These are phyloP conservation scores for Neurospora discreta DNA, from an alignment of 495 filamentous ascomycete species.

Conservation along the genomic window DNA sequence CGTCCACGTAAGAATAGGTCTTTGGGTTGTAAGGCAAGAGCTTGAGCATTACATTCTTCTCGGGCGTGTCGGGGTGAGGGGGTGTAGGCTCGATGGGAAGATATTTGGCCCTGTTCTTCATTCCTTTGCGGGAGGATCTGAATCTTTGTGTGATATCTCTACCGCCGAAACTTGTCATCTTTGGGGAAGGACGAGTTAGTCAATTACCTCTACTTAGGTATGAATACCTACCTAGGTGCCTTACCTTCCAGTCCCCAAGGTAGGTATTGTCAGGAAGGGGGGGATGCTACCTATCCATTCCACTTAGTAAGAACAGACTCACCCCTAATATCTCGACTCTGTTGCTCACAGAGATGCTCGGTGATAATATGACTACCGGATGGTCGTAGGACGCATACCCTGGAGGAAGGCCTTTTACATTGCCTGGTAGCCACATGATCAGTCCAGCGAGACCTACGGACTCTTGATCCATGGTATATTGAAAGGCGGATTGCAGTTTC, in stretches of 20 bases:
- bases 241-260: no score
- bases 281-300: no score
- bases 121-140: no score
- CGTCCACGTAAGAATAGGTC: neutral
- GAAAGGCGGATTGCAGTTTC: neutral
- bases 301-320: no score
- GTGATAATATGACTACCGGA: neutral
- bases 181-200: neutral
- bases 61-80: neutral
- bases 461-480: neutral
- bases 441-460: neutral
- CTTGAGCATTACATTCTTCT: neutral
- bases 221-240: no score
- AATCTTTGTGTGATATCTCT: neutral
- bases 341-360: neutral
- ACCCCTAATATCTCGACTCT: neutral
- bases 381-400: neutral
- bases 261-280: no score
- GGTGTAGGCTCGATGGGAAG: neutral
- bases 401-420: neutral
- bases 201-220: no score
- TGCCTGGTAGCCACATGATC: neutral
- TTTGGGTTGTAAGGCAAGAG: neutral
- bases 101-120: neutral
- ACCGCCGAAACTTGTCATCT: neutral